phyloP scores from a whole-genome alignment of 768 basidiomycete genomes.

The Pleurotus sapidus region DNA sequence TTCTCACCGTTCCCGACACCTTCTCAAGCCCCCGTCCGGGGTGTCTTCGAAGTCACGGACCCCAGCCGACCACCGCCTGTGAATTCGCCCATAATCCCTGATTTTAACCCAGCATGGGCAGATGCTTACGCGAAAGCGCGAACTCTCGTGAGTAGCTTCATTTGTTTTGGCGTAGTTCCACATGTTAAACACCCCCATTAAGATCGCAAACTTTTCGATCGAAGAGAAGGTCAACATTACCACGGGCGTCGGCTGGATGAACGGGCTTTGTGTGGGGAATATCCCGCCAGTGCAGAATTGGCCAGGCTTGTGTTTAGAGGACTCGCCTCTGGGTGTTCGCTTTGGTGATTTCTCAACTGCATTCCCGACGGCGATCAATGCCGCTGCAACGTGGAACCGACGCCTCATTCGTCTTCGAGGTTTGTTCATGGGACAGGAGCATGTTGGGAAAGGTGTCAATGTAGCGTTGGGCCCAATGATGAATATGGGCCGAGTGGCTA shows the following conservation, averaged over 20 bases:
- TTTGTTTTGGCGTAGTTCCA: neutral
- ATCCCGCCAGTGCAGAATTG: conserved; percentile 29
- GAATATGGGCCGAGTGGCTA: conserved; percentile 72
- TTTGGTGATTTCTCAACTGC: conserved; percentile 68
- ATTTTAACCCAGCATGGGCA: conserved; percentile 57
- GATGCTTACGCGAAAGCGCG: conserved; percentile 58
- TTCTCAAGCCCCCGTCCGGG: conserved; percentile 48
- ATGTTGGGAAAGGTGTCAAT: conserved; percentile 81
- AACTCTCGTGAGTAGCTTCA: conserved; percentile 38
- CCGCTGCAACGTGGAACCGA: conserved; percentile 84
- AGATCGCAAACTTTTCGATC: conserved; percentile 50
- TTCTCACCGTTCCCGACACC: conserved; percentile 66
- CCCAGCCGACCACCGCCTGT: conserved; percentile 58
- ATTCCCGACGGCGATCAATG: conserved; percentile 84
- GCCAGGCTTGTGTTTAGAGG: conserved; percentile 75
- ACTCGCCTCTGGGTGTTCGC: conserved; percentile 79
- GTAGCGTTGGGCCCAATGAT: conserved; percentile 81
- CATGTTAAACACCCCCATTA: neutral
- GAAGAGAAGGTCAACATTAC: conserved; percentile 63
- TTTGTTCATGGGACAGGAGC: conserved; percentile 77
- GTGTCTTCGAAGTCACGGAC: conserved; percentile 51
- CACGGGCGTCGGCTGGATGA: conserved; percentile 67
- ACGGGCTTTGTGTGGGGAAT: conserved; percentile 66
- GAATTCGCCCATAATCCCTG: conserved; percentile 35
- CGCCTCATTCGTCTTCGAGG: conserved; percentile 76